Evolutionary conservation across 1,284 basidiomycete genomes (phyloP).

Genomic region (Erythrobasidium hasegawianum): DNA sequence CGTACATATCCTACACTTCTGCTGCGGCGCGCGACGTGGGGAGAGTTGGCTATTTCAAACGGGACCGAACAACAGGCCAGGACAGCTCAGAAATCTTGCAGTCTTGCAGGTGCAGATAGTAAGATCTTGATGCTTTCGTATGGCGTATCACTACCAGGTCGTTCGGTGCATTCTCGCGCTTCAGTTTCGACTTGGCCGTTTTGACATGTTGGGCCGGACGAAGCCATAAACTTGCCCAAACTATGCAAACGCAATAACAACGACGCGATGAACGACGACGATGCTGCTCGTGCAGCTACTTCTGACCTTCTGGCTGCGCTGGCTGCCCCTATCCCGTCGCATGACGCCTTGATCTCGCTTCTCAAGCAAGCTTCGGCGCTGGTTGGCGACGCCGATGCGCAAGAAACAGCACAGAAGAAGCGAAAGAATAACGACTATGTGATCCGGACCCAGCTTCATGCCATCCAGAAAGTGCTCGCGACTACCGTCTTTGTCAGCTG

Average conservation of each 20-base stretch:
- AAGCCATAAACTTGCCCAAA: no score
- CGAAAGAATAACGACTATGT: slow-evolving; percentile 9
- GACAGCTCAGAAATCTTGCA: no score
- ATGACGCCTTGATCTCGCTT: not conserved
- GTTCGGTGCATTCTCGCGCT: no score
- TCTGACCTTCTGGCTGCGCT: not conserved
- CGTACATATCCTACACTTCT: not conserved
- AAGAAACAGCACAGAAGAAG: not conserved
- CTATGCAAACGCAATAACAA: no score
- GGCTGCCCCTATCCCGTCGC: not conserved
- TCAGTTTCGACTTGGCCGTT: no score
- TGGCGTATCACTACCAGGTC: no score
- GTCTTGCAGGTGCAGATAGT: no score
- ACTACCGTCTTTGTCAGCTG: slow-evolving; percentile 19
- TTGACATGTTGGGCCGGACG: no score
- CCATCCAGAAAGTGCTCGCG: slow-evolving; percentile 10
- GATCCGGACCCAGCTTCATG: slow-evolving; percentile 7
- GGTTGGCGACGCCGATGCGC: not conserved
- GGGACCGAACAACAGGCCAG: no score
- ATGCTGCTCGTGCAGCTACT: not conserved
- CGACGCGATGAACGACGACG: not conserved
- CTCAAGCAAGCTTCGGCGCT: not conserved
- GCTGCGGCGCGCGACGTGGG: no score
- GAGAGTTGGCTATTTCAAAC: no score
- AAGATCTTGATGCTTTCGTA: no score